Conservation (phyloP, 1,284 basidiomycete species). For the Wallemia mellicola region DNA sequence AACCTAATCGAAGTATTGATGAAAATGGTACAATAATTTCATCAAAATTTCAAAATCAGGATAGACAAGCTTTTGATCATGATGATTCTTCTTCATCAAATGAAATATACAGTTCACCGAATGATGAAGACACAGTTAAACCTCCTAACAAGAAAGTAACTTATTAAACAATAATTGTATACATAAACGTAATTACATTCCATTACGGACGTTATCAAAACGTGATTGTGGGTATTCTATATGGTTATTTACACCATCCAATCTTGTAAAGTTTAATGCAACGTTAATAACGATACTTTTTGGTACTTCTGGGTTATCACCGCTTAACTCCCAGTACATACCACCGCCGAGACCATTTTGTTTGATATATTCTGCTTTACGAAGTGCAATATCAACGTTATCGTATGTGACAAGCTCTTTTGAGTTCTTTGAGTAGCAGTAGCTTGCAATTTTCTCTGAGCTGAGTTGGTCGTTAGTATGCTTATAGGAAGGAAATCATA, state of each 20-base stretch:
- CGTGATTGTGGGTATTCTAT: constrained; percentile 13
- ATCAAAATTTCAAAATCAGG: neutral
- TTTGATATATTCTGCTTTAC: constrained; percentile 14
- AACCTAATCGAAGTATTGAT: neutral
- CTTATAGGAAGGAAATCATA: too few relatives aligned
- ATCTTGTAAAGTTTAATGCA: constrained; percentile 3
- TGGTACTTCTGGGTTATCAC: constrained; percentile 8
- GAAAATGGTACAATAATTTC: neutral
- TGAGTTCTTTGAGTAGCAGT: constrained; percentile 10
- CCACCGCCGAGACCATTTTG: constrained; percentile 7
- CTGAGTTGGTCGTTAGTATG: too few relatives aligned
- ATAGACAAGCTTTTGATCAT: neutral
- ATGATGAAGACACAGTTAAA: neutral
- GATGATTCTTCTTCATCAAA: neutral
- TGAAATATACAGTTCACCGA: neutral
- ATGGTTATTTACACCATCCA: constrained; percentile 15
- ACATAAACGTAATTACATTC: constrained; percentile 4
- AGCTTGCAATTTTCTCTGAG: constrained; percentile 12
- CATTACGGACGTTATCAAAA: constrained; percentile 14
- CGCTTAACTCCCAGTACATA: constrained; percentile 15
- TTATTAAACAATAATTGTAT: neutral
- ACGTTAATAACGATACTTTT: constrained; percentile 8
- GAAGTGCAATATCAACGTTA: constrained; percentile 8
- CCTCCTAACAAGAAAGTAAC: neutral
- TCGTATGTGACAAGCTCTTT: constrained; percentile 16